Evolutionary conservation across 257 asterid genomes (phyloP), one percentile per base, ranked within the genome.

Genomic region (Solanum rostratum): DNA sequence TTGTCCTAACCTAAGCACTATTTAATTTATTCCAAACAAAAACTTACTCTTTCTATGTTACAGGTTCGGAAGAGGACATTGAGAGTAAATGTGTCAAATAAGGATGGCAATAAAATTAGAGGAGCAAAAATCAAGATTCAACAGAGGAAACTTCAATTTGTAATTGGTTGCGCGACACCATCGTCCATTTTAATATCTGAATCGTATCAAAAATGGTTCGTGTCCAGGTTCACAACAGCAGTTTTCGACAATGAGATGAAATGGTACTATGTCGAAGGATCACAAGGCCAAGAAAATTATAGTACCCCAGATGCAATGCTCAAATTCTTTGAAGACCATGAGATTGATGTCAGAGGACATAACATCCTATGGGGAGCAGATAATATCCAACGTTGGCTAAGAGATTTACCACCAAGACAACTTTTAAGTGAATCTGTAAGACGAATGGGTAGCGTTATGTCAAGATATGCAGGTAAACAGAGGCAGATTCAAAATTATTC

Each of bases 201-300:
- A 73, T 86, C 85, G 2, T 92, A 91, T 78, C 93, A 89, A 20
- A 88, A 90, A 54, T 92, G 90, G 92, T 91, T 92, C 83, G 20
- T 85, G 7, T 8, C 84, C 10, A 92, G 96, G 8, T 92, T 90
- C 89, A 84, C 88, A 1, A 91, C 92, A 5, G 76, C 89, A 1
- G 86, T 90, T 3, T 92, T 92, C 41, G 86, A 89, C 89, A 92
- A 92, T 81, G 92, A 92, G 83, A 84, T 92, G 90, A 92, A 92
- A 68, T 92, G 96, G 96, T 91, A 92, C 86, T 89, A 78, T 53
- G 89, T 89, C 1, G 92, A 92, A 71, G 7, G 0, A 27, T 3
- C 6, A 5, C 86, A 57, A 1, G 91, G 90, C 2, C 41, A 41
- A 2, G 94, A 90, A 82, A 89, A 91, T 79, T 92, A 91, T 88